These are phyloP conservation scores for Auriscalpium vulgare DNA, from an alignment of 768 basidiomycete species.

Conservation along the genomic window DNA sequence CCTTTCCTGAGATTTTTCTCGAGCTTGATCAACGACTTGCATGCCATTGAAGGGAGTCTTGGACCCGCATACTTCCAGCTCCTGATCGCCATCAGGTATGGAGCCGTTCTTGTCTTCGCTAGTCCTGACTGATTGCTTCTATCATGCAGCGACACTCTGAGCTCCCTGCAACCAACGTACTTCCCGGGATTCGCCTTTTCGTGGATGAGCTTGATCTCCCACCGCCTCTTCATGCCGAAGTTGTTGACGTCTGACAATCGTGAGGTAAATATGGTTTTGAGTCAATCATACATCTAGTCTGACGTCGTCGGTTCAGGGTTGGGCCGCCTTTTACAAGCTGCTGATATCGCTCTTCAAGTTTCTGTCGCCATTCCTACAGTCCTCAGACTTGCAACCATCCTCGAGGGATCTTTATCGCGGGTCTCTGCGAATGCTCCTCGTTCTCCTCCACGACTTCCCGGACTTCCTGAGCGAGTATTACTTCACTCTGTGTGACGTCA, in stretches of 20 bases:
- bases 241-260: conserved; percentile 80
- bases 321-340: conserved; percentile 94
- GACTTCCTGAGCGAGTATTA: conserved; percentile 97
- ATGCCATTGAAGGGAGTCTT: conserved; percentile 75
- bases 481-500: conserved; percentile 89
- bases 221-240: conserved; percentile 96
- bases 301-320: conserved; percentile 44
- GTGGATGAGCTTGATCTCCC: conserved; percentile 95
- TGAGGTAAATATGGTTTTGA: conserved; percentile 42
- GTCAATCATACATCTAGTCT: no score
- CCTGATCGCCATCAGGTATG: conserved; percentile 78
- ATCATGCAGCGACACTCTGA: conserved; percentile 75
- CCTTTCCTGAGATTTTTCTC: conserved; percentile 99
- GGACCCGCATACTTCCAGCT: conserved; percentile 87
- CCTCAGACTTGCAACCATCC: conserved; percentile 70
- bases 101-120: no score
- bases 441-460: conserved; percentile 97
- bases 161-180: conserved; percentile 90
- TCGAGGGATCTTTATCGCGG: conserved; percentile 87
- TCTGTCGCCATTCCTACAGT: conserved; percentile 82
- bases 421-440: conserved; percentile 81
- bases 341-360: conserved; percentile 94
- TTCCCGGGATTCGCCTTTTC: conserved; percentile 99
- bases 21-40: conserved; percentile 87
- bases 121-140: neutral